A percentile compares a stretch with the other conserved stretches of the same genome.
phyloP scores from a whole-genome alignment of 495 filamentous ascomycete species.

The Penicillium lividum region DNA sequence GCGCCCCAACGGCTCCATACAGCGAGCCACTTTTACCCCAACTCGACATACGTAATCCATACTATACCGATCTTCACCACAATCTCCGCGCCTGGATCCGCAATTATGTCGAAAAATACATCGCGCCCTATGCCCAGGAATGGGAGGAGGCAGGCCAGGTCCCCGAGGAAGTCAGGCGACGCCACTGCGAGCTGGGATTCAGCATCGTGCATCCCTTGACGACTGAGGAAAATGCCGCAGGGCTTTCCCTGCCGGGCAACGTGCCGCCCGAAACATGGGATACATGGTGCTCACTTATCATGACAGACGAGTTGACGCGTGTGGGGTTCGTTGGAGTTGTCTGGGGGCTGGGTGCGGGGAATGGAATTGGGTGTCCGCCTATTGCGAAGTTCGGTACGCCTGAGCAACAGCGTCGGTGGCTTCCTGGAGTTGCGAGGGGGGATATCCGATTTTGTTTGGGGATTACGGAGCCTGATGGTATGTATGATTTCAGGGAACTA shows the following conservation, averaged over 20 bases:
- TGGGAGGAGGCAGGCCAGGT: constrained; percentile 51
- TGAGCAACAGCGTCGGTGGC: constrained; percentile 49
- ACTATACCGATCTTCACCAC: constrained; percentile 51
- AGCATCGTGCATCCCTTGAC: constrained; percentile 38
- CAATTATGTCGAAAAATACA: constrained; percentile 45
- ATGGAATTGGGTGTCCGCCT: constrained; percentile 55
- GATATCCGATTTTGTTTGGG: constrained; percentile 54
- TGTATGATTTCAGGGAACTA: neutral
- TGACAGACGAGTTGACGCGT: constrained; percentile 47
- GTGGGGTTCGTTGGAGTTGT: constrained; percentile 46
- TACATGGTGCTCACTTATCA: constrained; percentile 50
- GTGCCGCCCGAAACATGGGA: constrained; percentile 51
- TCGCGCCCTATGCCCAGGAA: constrained; percentile 46
- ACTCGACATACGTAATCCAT: constrained; percentile 41
- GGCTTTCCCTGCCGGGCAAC: constrained; percentile 36
- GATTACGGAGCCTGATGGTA: constrained; percentile 57
- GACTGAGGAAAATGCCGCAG: constrained; percentile 35
- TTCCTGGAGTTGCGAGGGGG: constrained; percentile 50
- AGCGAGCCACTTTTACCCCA: constrained; percentile 43
- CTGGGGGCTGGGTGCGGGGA: constrained; percentile 54
- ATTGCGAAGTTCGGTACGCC: constrained; percentile 52
- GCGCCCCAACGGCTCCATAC: constrained; percentile 40
- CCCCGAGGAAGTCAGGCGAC: constrained; percentile 36
- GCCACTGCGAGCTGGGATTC: constrained; percentile 45
- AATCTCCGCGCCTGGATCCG: constrained; percentile 47